Evolutionary conservation across 2,329 filamentous ascomycete species (phyloP), one percentile per base, ranked within the genome.

Genomic region (Claviceps quebecensis): DNA sequence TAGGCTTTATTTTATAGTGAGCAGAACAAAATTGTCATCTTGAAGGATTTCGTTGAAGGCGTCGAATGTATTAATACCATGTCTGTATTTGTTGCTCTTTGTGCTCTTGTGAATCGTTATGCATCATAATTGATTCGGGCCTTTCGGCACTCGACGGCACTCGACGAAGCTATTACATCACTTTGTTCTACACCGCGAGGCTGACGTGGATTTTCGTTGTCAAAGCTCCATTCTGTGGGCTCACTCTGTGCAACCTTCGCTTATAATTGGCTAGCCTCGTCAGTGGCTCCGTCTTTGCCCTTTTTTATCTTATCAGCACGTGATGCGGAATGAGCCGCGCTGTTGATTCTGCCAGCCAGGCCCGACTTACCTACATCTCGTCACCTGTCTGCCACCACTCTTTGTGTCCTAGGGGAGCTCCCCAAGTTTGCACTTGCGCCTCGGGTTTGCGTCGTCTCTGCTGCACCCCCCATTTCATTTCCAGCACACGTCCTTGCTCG

Each of bases 371-470:
- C 2, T 57, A 64, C 60, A 64, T 65, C 60, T 59, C 59, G 56
- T 65, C 63, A 62, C 64, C 63, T 61, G 60, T 61, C 19, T 19
- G 19, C 19, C 19, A 59, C 60, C 57, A 57, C 26, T 29, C 41
- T 50, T 40, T 36, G 11, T 48, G 34, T 45, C 36, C 60, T 56
- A 61, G 63, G 59, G 59, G 61, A 65, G 65, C 63, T 65, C 55
- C 58, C 58, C 55, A 63, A 65, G 60, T 66, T 65, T 67, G 63
- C 65, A 65, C 55, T 39, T 36, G 47, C 52, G 45, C n/a, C 45
- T 51, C 45, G 45, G 52, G 34, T 45, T 50, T 50, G 48, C 56
- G 53, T 52, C 38, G 54, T 53, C 49, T 55, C 54, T 52, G 37
- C 43, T 16, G 19, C 23, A 36, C 26, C 37, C 29, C 29, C 40